These are phyloP conservation scores for Beverwykella pulmonaria DNA, from an alignment of 495 filamentous ascomycete species.

Conservation along the genomic window DNA sequence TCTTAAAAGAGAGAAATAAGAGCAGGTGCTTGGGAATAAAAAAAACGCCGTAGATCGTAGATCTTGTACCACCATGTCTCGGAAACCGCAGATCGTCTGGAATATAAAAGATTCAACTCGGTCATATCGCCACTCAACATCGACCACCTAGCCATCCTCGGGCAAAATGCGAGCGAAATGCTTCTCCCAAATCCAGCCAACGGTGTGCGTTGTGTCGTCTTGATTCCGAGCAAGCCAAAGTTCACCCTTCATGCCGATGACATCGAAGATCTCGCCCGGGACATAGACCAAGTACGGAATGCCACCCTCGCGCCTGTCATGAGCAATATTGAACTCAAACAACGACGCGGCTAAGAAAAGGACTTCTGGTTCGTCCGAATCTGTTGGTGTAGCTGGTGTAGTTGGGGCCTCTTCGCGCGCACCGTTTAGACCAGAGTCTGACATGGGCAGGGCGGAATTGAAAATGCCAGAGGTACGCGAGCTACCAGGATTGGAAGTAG, in stretches of 20 bases:
- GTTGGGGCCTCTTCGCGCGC: conserved; percentile 9
- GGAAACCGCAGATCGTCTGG: neutral
- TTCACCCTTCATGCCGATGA: conserved; percentile 90
- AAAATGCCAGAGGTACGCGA: conserved; percentile 40
- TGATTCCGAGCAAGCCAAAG: conserved; percentile 98
- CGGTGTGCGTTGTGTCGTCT: conserved; percentile 72
- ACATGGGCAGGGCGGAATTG: conserved; percentile 44
- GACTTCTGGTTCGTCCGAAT: conserved; percentile 52
- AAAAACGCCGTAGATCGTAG: neutral
- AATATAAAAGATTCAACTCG: neutral
- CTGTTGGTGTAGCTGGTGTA: conserved; percentile 31
- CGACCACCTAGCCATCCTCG: conserved; percentile 16
- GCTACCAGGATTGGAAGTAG: conserved; percentile 16
- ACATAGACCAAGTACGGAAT: conserved; percentile 96
- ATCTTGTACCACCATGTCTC: no score
- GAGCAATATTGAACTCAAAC: conserved; percentile 95
- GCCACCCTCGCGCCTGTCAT: conserved; percentile 86
- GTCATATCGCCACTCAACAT: neutral
- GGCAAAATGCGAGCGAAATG: conserved; percentile 69
- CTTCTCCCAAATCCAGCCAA: conserved; percentile 99
- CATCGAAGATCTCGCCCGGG: conserved; percentile 72
- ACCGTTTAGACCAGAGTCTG: conserved; percentile 24
- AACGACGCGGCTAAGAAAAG: conserved; percentile 92
- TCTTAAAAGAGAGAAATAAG: neutral
- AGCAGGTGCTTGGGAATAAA: neutral